Base-by-base conservation (phyloP, 176 grass and related monocot species). In the Oryza glaberrima region DNA sequence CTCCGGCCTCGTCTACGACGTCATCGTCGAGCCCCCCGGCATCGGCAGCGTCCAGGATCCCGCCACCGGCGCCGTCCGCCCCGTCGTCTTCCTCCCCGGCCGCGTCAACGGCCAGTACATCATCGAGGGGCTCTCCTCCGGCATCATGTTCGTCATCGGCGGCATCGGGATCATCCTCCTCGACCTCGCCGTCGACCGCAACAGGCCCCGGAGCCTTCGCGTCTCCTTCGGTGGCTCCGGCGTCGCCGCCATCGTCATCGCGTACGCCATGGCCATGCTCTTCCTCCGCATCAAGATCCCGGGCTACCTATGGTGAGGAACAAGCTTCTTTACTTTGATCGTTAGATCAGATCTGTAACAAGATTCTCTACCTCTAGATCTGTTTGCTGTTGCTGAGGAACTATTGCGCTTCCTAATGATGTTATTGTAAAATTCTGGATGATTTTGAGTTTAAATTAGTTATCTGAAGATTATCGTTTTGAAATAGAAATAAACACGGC, bases 81-180 rank as follows among this genome's bases (percentile, higher is more conserved):
- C 95, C 20, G 91, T 98, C 58, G 95, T 98, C 80, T 98, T 98
- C 85, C 88, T 98, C 19, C 89, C 93, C 0, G 95, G 93, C 11
- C 91, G 89, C 82, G 93, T 98, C 81, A 98, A 98, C 80, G 87
- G 87, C 25, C 95, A 98, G 87, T 99, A 99, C 91, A 99, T 99
- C 83, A 99, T 99, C 69, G 96, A 99, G 79, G 96, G 96, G 3
- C 91, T 99, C 81, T 99, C 96, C 19, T 99, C 96, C 23, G 96
- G 96, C 11, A 94, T 99, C 84, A 99, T 99, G 96, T 96, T 99
- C 75, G 38, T 96, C 45, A 88, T 99, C 15, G 96, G 96, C 7
- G 96, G 96, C 51, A 20, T 99, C 3, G 96, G 96, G 35, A 80
- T 99, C 60, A 77, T 99, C 49, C 92, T 99, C 44, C 94, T 96